Evolutionary conservation across 805 yeast genomes (phyloP), one percentile per base, ranked within the genome.

Genomic region (Candida insectalens): DNA sequence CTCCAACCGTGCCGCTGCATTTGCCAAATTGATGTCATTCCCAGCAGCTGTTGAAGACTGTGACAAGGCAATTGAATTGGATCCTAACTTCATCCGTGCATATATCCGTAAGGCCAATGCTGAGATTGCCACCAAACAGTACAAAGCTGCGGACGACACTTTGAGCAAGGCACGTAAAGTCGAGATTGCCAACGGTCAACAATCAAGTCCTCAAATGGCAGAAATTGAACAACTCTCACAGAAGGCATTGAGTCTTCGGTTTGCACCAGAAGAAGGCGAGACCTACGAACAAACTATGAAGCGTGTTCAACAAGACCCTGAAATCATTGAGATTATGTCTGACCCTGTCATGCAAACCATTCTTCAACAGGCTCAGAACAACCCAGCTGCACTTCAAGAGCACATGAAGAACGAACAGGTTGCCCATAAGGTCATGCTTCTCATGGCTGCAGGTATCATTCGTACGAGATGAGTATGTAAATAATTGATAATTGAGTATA

Each of bases 341-440:
- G 96, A 88, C 55, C 96, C 96, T 9, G 87, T 89, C 28, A 89
- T 92, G 96, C 92, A 87, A 63, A 79, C 89, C 36, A 92, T 92
- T 44, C 69, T 92, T 56, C 80, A 75, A 47, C 99, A 92, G 64
- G 97, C 97, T 14, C 83, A 80, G 58, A 83, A 76, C 39, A 83
- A 92, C 56, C 98, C 98, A 33, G 95, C 95, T 29, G 97, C 97
- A 36, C 70, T 92, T 48, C 94, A 83, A 57, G 96, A 89, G 50
- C 98, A 92, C 63, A 87, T 92, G 96, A 83, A 76, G 69, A 92
- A 92, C 62, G 97, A 98, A 27, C 94, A 77, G 40, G 83, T 92
- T 33, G 74, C 77, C 53, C 79, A 77, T 59, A 92, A 92, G 74
- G 77, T 92, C 49, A 80, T 82, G 59, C 70, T 82, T 47, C 71